Evolutionary conservation across 306 rosid species (phyloP), one percentile per base, ranked within the genome.

Genomic region (Comarum palustre): DNA sequence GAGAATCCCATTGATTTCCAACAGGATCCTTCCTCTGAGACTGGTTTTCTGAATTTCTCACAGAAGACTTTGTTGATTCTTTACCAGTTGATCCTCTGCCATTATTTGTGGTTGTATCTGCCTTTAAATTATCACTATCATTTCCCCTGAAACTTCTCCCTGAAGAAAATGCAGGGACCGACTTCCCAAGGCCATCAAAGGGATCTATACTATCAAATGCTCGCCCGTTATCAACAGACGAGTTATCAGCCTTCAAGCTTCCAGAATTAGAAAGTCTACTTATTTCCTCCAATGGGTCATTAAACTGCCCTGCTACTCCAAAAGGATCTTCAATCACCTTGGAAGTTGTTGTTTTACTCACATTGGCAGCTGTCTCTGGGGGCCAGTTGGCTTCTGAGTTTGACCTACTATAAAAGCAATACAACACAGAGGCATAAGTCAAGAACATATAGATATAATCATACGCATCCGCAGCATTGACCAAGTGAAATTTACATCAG

Each of bases 131-230:
- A 75, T 83, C 86, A 57, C 81, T 81, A 60, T 78, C 92, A 79
- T 80, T 91, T 69, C 73, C 80, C 78, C 75, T 94, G 66, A 76
- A 86, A 77, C 74, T 89, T 76, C 82, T 84, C 72, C 85, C 97
- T 3, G 92, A 82, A 65, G 90, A 85, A 85, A 90, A 86, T 67
- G 96, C 79, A 6, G 97, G 87, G 68, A 87, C 82, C 66, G 99
- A 84, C 81, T 84, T 87, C 42, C 96, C 89, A 79, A 95, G 99
- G 72, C 89, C 89, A 2, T 81, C 91, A 84, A 95, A 95, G 61
- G 99, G 99, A 80, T 95, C 93, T 20, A 84, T 63, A 81, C 88
- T 87, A 77, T 90, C 96, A 77, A 82, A 79, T 64, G 76, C 79
- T 81, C 47, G 76, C 41, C 89, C 85, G 82, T 88, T 88, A 74